Evolutionary conservation across 139 green algal genomes (phyloP).

Genomic region (Chlorella sorokiniana): DNA sequence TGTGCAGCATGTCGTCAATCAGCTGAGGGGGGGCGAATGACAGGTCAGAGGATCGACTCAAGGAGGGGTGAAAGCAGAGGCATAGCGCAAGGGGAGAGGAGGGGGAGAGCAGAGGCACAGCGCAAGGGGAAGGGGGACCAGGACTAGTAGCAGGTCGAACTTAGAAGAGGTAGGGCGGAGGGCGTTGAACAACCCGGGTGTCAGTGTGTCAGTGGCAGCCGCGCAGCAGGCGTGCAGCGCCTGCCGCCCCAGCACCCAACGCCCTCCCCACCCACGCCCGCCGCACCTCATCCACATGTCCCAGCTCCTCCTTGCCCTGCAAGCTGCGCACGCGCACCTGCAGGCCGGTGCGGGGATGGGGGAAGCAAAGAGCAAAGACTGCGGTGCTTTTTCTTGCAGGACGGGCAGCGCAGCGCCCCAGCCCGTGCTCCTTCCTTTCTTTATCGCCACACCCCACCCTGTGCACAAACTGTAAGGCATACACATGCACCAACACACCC

Average conservation of each 20-base stretch:
- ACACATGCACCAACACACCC: not conserved
- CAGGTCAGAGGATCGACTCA: not conserved
- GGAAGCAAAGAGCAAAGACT: not conserved
- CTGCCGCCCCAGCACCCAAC: not conserved
- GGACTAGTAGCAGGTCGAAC: no score
- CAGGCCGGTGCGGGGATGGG: not conserved
- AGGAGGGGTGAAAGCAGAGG: not conserved
- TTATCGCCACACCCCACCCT: no score
- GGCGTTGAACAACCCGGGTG: no score
- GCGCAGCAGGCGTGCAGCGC: not conserved
- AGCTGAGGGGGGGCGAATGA: constrained; percentile 29
- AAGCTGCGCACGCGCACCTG: constrained; percentile 42
- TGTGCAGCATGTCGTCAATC: constrained; percentile 89
- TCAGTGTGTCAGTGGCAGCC: no score
- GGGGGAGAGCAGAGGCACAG: no score
- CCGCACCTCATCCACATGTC: constrained; percentile 83
- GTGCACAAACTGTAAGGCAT: no score
- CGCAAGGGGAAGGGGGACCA: no score
- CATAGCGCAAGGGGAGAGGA: not conserved
- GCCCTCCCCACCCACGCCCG: not conserved
- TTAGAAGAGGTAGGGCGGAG: no score
- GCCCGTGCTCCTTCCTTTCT: no score
- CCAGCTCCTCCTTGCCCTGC: constrained; percentile 75
- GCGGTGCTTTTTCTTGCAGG: not conserved
- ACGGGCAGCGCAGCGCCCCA: no score